Percentiles rank a stretch among this genome's conserved stretches.
Conservation (phyloP, 2,329 filamentous ascomycete species). For the Fusarium napiforme region DNA sequence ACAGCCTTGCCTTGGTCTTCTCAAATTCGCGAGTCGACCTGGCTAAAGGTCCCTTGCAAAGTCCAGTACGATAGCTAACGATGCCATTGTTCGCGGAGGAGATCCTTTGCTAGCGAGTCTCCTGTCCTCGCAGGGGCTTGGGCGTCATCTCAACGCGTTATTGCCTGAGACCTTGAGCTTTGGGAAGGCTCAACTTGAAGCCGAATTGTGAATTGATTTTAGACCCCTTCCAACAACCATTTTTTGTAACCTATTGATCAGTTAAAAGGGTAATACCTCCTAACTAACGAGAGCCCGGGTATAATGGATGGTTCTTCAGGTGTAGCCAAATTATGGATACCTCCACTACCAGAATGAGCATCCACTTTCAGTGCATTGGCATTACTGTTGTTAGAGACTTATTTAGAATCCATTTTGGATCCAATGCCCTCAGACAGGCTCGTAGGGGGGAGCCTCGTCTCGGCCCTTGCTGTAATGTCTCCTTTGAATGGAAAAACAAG, state of each 20-base stretch:
- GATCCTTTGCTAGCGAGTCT: not conserved
- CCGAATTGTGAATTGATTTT: not conserved
- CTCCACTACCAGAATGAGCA: not conserved
- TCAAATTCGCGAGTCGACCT: not conserved
- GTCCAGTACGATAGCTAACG: not conserved
- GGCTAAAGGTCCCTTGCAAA: not conserved
- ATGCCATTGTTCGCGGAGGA: not conserved
- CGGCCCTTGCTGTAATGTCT: not conserved
- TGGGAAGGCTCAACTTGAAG: not conserved
- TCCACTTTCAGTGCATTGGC: not conserved
- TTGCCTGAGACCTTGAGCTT: not conserved
- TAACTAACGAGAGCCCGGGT: not conserved
- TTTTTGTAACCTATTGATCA: not conserved
- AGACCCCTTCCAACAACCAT: not conserved
- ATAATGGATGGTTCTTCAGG: not conserved
- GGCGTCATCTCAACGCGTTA: not conserved
- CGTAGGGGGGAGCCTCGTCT: not conserved
- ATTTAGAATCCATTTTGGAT: not conserved
- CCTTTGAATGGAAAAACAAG: not conserved
- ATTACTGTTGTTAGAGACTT: not conserved
- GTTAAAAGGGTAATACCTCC: not conserved
- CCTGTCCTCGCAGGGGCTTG: not conserved
- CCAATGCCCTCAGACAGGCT: not conserved
- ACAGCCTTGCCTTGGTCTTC: not conserved
- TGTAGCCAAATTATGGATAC: not conserved